These are phyloP conservation scores for Magnusiomyces tetraspermus DNA, from an alignment of 1,139 yeast species.

Conservation along the genomic window DNA sequence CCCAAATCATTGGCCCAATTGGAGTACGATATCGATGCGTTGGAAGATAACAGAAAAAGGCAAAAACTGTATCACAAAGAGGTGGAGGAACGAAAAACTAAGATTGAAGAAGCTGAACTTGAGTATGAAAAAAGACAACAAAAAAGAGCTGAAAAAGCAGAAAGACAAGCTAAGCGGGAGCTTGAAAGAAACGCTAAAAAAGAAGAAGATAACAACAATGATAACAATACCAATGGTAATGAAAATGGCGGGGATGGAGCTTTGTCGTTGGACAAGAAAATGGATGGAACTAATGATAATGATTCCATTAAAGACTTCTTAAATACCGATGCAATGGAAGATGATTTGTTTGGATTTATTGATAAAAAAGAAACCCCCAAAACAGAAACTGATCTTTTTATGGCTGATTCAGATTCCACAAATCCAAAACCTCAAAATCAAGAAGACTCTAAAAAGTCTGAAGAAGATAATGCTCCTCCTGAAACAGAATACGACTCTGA, in stretches of 20 bases:
- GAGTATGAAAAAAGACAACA: neutral
- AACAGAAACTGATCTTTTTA: neutral
- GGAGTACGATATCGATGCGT: conserved; percentile 15
- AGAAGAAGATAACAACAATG: neutral
- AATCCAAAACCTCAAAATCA: conserved; percentile 9
- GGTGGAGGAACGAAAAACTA: conserved; percentile 6
- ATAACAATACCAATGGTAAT: neutral
- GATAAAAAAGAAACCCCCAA: neutral
- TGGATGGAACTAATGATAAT: neutral
- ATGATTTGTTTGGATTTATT: neutral
- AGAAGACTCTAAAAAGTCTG: conserved; percentile 10
- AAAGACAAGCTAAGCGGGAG: neutral
- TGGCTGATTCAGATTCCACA: neutral
- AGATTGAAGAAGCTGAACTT: neutral
- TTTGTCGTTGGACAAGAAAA: neutral
- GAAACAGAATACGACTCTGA: conserved; percentile 1
- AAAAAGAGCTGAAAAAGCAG: conserved; percentile 6
- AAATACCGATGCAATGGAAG: conserved; percentile 4
- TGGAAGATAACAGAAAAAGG: conserved; percentile 12
- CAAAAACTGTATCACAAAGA: conserved; percentile 10
- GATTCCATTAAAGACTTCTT: neutral
- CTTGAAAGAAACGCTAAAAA: neutral
- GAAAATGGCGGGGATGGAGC: too few species aligned
- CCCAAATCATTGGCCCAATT: conserved; percentile 16
- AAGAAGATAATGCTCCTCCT: conserved; percentile 8